Percentiles rank a stretch among this genome's conserved stretches.
These are phyloP conservation scores for Colletotrichum incanum DNA, from an alignment of 2,329 filamentous ascomycete genomes.

Conservation along the genomic window DNA sequence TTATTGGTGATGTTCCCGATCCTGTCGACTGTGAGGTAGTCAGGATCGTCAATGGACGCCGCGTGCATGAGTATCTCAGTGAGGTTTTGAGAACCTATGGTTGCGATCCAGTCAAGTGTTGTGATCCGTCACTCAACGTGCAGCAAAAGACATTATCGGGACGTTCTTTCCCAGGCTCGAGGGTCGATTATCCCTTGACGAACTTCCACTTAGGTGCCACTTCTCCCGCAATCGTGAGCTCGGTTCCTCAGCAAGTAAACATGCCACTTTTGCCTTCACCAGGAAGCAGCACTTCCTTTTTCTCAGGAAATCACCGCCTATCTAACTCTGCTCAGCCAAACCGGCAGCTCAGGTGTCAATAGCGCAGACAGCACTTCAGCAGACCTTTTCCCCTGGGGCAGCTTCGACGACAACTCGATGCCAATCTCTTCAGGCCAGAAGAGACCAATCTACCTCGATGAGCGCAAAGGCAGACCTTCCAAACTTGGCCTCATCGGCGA, in stretches of 20 bases:
- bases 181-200: too few species aligned
- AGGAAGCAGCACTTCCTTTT: background rate
- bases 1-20: background rate
- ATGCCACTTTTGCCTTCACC: background rate
- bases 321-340: background rate
- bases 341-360: background rate
- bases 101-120: slow-evolving; percentile 12
- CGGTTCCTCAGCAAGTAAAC: background rate
- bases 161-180: background rate
- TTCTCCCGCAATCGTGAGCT: background rate
- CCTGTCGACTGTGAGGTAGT: slow-evolving; percentile 20
- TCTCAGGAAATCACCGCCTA: too few species aligned
- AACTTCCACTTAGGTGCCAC: accelerated
- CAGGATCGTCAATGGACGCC: background rate
- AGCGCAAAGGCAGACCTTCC: background rate
- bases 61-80: background rate
- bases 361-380: background rate
- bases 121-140: background rate
- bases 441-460: background rate
- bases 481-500: too few species aligned
- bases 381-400: background rate
- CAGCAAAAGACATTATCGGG: background rate
- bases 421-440: background rate
- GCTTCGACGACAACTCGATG: background rate
- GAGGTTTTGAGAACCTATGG: background rate